Conservation (phyloP, 306 rosid species). For the Ormosia semicastrata region DNA sequence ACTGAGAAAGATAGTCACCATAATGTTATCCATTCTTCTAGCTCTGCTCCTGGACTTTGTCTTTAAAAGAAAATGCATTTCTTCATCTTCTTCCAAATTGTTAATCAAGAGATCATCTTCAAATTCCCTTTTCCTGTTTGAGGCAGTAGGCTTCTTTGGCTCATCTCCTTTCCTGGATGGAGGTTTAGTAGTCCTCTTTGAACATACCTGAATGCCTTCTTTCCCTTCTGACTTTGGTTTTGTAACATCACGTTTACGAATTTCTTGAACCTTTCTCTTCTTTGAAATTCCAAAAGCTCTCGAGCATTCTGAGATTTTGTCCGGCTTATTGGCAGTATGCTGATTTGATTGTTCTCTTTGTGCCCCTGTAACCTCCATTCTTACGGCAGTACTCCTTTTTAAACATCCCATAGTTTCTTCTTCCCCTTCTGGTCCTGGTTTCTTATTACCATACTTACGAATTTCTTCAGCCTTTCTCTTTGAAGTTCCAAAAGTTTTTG, state of each 20-base stretch:
- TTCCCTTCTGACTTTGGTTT: constrained; percentile 21
- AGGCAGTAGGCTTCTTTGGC: constrained; percentile 30
- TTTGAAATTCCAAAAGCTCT: constrained; percentile 18
- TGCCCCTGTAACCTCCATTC: constrained; percentile 33
- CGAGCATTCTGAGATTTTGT: background rate
- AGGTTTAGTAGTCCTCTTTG: background rate
- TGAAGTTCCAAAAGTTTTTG: constrained; percentile 15
- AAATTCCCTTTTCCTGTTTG: constrained; percentile 28
- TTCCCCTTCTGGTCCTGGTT: constrained; percentile 15
- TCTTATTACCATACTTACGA: background rate
- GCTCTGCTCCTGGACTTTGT: constrained; percentile 42
- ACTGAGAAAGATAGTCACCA: constrained; percentile 24
- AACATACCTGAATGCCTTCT: background rate
- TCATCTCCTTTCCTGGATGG: constrained; percentile 26
- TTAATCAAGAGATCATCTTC: constrained; percentile 23
- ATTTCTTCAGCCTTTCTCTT: constrained; percentile 30
- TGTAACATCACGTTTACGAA: background rate
- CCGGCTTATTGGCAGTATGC: background rate
- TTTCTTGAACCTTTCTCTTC: constrained; percentile 25
- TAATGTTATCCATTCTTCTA: constrained; percentile 14
- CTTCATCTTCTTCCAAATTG: constrained; percentile 33
- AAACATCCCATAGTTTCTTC: background rate
- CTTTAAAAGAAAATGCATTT: constrained; percentile 26
- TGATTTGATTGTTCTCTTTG: constrained; percentile 11
- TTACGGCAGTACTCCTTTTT: background rate